These are phyloP conservation scores for Phytophthora nicotianae DNA, from an alignment of 352 stramenopile species.

Conservation along the genomic window DNA sequence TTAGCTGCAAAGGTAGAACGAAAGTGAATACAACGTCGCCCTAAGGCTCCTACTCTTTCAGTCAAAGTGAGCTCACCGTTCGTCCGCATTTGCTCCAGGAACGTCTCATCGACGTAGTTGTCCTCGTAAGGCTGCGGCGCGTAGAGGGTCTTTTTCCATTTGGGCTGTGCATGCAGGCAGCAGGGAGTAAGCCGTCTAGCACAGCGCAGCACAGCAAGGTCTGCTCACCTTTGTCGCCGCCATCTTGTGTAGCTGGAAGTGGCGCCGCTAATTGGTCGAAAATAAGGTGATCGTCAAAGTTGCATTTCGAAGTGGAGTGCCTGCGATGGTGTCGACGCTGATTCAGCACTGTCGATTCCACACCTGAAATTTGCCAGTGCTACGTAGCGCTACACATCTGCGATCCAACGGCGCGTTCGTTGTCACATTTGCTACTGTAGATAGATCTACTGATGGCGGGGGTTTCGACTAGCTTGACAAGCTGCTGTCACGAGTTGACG, in stretches of 20 bases:
- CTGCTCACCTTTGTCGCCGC: constrained; percentile 21
- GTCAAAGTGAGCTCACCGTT: constrained; percentile 61
- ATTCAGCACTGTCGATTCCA: neutral
- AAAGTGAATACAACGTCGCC: neutral
- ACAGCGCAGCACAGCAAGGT: neutral
- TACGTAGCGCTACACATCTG: neutral
- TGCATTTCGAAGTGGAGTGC: no score
- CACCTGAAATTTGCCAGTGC: constrained; percentile 7
- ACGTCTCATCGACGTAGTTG: constrained; percentile 90
- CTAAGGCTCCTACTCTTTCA: neutral
- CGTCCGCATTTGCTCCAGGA: constrained; percentile 91
- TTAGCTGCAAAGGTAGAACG: constrained; percentile 50
- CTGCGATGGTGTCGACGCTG: no score
- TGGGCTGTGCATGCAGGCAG: constrained; percentile 26
- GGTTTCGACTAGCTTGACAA: neutral
- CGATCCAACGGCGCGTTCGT: constrained; percentile 9
- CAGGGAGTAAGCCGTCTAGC: no score
- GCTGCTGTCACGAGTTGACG: neutral
- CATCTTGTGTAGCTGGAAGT: constrained; percentile 7
- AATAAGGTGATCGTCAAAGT: neutral
- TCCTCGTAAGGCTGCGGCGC: constrained; percentile 88
- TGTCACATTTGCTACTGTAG: neutral
- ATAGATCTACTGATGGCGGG: neutral
- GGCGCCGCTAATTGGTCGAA: constrained; percentile 20
- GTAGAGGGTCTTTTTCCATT: constrained; percentile 91